phyloP scores from a whole-genome alignment of 139 green algal species.

The Coccomyxa sp. region DNA sequence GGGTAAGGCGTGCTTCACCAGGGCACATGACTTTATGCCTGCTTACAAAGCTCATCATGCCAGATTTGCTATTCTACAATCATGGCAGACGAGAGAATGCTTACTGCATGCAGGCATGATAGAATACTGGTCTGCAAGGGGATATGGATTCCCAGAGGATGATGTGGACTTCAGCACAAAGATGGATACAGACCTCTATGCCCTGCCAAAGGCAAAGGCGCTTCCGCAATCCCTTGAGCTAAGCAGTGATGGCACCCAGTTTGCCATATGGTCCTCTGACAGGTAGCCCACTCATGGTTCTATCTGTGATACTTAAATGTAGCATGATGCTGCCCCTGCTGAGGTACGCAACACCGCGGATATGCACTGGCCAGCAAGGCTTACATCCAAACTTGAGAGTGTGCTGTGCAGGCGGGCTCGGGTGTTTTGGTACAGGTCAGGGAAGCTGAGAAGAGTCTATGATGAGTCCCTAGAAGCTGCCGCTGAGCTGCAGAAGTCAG shows the following conservation, averaged over 20 bases:
- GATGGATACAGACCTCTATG: slow-evolving; percentile 93
- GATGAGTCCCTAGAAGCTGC: slow-evolving; percentile 85
- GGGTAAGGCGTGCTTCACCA: too few species aligned
- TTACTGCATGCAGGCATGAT: slow-evolving; percentile 81
- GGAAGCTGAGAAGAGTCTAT: slow-evolving; percentile 80
- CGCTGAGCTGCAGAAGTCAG: slow-evolving; percentile 73
- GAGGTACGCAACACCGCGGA: not conserved
- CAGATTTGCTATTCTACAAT: too few species aligned
- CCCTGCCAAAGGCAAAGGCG: slow-evolving; percentile 82
- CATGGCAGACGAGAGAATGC: too few species aligned
- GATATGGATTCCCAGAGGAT: slow-evolving; percentile 41
- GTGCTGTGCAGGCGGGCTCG: slow-evolving; percentile 54
- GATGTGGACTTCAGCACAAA: slow-evolving; percentile 68
- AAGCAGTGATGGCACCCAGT: slow-evolving; percentile 77
- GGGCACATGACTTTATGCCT: not conserved
- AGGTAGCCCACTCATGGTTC: slow-evolving; percentile 14
- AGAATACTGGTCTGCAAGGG: slow-evolving; percentile 81
- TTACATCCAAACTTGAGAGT: not conserved
- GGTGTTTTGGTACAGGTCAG: slow-evolving; percentile 83
- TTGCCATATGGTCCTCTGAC: slow-evolving; percentile 73
- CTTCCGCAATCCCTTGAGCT: slow-evolving; percentile 48
- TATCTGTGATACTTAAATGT: too few species aligned
- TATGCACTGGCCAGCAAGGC: not conserved
- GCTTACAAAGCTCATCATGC: too few species aligned
- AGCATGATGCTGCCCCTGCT: too few species aligned